These are phyloP conservation scores for Spathaspora girioi DNA, from an alignment of 805 yeast species.

Conservation along the genomic window DNA sequence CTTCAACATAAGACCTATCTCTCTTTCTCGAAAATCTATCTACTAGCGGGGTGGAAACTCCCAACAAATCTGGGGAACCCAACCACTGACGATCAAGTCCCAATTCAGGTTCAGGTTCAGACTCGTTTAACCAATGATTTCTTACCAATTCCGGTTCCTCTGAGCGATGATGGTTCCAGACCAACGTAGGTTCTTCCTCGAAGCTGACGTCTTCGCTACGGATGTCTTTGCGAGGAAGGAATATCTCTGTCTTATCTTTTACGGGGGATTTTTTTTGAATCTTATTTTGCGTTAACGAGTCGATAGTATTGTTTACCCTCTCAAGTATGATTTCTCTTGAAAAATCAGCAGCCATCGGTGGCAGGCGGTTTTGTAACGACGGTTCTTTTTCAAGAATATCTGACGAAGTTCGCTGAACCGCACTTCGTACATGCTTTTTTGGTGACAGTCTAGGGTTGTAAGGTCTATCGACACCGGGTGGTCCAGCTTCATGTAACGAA, in stretches of 20 bases:
- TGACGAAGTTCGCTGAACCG: not conserved
- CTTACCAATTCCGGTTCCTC: not conserved
- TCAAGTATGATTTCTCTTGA: slow-evolving; percentile 2
- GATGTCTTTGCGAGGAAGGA: not conserved
- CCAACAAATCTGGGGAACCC: not conserved
- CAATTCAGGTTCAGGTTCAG: not conserved
- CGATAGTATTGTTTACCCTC: not conserved
- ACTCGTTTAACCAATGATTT: not conserved
- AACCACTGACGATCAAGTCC: not conserved
- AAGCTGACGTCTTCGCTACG: not conserved
- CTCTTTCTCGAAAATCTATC: not conserved
- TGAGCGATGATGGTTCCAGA: not conserved
- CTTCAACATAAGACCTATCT: not conserved
- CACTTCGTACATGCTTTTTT: not conserved
- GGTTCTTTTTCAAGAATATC: not conserved
- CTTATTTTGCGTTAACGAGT: not conserved
- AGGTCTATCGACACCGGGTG: too few relatives aligned
- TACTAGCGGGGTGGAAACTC: not conserved
- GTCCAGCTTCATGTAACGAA: too few relatives aligned
- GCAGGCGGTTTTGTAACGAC: not conserved
- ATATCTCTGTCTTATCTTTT: not conserved
- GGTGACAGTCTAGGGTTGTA: not conserved
- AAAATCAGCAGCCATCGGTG: not conserved
- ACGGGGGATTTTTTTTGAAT: not conserved
- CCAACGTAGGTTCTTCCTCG: slow-evolving; percentile 1